Percentiles rank a stretch among this genome's conserved stretches.
Evolutionary conservation across 768 basidiomycete species (phyloP).

Genomic region (Amanita polypyramis): DNA sequence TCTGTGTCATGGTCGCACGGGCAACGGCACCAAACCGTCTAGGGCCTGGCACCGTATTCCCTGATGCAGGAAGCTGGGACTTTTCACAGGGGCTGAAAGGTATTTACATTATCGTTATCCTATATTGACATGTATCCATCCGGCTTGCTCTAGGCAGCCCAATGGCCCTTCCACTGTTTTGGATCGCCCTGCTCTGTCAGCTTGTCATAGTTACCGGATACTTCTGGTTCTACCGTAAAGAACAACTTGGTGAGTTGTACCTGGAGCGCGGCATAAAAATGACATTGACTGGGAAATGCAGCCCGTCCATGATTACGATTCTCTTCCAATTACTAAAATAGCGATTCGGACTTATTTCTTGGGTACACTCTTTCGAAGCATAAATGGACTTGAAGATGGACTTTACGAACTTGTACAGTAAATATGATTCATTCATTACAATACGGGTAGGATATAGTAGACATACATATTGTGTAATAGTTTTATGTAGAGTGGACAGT

Average conservation of each 20-base stretch:
- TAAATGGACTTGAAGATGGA: conserved; percentile 3
- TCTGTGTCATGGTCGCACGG: conserved; percentile 89
- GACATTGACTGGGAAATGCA: conserved; percentile 9
- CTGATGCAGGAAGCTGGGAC: conserved; percentile 87
- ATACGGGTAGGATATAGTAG: neutral
- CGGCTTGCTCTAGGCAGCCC: conserved; percentile 44
- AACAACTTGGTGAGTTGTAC: conserved; percentile 63
- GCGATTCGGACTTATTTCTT: neutral
- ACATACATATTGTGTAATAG: neutral
- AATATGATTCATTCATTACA: neutral
- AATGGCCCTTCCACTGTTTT: conserved; percentile 78
- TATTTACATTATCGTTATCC: conserved; percentile 9
- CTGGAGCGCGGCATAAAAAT: neutral
- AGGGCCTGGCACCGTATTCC: conserved; percentile 86
- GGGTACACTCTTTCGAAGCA: neutral
- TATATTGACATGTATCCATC: neutral
- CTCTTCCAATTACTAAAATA: neutral
- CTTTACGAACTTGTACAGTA: neutral
- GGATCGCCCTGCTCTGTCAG: conserved; percentile 75
- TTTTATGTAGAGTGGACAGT: neutral
- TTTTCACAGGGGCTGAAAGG: conserved; percentile 60
- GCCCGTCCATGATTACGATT: conserved; percentile 27
- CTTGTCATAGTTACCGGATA: conserved; percentile 83
- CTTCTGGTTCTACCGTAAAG: conserved; percentile 96
- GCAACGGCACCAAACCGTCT: conserved; percentile 85